phyloP scores from a whole-genome alignment of 148 eudicot genomes.

The Fallopia convolvulus region DNA sequence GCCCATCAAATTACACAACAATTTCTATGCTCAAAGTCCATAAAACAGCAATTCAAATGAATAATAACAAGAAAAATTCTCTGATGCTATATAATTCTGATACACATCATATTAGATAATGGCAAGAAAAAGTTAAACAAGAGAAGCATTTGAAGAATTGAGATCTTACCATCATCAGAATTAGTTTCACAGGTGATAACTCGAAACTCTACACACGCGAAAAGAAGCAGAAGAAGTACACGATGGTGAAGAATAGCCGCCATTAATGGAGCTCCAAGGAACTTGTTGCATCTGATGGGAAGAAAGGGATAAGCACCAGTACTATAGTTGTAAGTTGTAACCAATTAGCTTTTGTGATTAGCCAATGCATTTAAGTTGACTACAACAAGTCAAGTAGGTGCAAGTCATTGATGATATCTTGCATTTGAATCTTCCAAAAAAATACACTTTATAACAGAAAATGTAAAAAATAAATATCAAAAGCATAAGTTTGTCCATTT shows the following conservation, averaged over 20 bases:
- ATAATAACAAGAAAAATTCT: no score
- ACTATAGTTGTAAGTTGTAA: background rate
- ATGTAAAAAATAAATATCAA: background rate
- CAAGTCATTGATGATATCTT: conserved; percentile 5
- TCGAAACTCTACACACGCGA: conserved; percentile 17
- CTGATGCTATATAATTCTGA: no score
- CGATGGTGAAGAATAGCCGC: conserved; percentile 20
- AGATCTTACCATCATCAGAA: conserved; percentile 49
- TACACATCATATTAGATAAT: no score
- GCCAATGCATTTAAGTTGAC: background rate
- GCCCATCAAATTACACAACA: conserved; percentile 13
- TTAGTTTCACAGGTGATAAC: conserved; percentile 39
- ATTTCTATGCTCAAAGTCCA: background rate
- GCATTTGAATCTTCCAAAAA: background rate
- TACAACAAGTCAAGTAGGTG: background rate
- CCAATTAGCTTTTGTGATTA: background rate
- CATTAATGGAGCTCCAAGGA: background rate
- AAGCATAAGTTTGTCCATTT: background rate
- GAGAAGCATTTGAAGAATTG: background rate
- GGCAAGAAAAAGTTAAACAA: background rate
- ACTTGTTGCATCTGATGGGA: background rate
- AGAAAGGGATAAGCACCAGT: background rate
- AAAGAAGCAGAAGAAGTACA: conserved; percentile 4
- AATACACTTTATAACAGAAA: background rate
- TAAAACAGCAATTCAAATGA: no score